Evolutionary conservation across 139 green algal species (phyloP).

Genomic region (Chlorella sp.): DNA sequence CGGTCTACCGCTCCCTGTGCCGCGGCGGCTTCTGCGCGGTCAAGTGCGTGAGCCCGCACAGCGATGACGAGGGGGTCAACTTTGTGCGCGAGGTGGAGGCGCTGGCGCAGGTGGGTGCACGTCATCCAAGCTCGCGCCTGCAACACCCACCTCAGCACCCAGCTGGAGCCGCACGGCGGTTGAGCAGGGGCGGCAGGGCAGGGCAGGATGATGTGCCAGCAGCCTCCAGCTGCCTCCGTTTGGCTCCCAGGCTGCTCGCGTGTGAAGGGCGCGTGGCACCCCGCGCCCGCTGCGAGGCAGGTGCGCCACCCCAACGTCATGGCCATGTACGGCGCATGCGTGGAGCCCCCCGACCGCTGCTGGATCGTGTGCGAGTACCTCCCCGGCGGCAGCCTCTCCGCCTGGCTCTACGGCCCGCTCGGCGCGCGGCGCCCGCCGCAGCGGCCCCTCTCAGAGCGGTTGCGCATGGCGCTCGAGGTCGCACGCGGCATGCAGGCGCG

Average conservation of each 20-base stretch:
- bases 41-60: conserved; percentile 61
- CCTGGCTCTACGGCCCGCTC: conserved; percentile 55
- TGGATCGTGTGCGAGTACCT: conserved; percentile 86
- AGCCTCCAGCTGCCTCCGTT: too few species aligned
- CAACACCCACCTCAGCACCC: too few species aligned
- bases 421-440: conserved; percentile 27
- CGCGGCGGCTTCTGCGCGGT: conserved; percentile 65
- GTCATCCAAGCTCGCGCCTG: too few species aligned
- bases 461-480: conserved; percentile 61
- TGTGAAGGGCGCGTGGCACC: too few species aligned
- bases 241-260: too few species aligned
- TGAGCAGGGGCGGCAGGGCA: too few species aligned
- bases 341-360: conserved; percentile 59
- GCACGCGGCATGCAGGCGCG: conserved; percentile 59
- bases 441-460: conserved; percentile 44
- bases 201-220: too few species aligned
- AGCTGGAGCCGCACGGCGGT: too few species aligned
- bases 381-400: conserved; percentile 66
- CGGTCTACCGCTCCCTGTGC: conserved; percentile 73
- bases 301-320: conserved; percentile 75
- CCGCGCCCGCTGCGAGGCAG: too few species aligned
- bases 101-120: conserved; percentile 33
- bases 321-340: conserved; percentile 56
- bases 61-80: conserved; percentile 52
- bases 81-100: conserved; percentile 81